phyloP scores from a whole-genome alignment of 2,329 filamentous ascomycete genomes.

The Xylariaceae sp. region DNA sequence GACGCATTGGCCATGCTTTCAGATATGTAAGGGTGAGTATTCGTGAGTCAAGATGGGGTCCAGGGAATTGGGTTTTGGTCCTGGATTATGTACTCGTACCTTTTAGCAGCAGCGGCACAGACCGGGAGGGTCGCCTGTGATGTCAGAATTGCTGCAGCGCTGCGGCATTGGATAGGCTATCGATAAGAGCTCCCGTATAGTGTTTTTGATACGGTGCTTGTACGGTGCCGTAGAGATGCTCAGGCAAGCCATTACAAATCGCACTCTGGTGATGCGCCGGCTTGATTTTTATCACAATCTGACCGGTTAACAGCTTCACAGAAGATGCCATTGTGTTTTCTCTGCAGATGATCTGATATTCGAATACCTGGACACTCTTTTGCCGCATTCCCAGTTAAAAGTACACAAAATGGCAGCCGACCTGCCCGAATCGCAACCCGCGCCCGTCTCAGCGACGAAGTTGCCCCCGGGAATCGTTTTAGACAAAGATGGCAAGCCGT shows the following conservation, averaged over 20 bases:
- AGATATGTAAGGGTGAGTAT: not conserved
- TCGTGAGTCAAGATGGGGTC: not conserved
- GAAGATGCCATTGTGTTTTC: not conserved
- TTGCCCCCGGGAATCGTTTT: slow-evolving; percentile 68
- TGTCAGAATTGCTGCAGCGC: slow-evolving; percentile 7
- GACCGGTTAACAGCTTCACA: not conserved
- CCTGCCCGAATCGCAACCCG: slow-evolving; percentile 30
- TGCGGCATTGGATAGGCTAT: slow-evolving; percentile 23
- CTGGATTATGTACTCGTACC: not conserved
- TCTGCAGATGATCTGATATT: slow-evolving; percentile 12
- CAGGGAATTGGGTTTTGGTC: not conserved
- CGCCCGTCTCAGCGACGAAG: slow-evolving; percentile 40
- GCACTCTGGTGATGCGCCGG: slow-evolving; percentile 14
- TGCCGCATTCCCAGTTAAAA: not conserved
- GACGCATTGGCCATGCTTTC: slow-evolving; percentile 18
- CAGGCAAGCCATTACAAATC: slow-evolving; percentile 25
- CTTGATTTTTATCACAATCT: not conserved
- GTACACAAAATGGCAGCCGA: slow-evolving; percentile 35
- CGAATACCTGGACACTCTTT: not conserved
- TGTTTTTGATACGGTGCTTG: not conserved
- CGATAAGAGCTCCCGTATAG: slow-evolving; percentile 25
- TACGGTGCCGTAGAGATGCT: not conserved
- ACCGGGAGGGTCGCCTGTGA: slow-evolving; percentile 4
- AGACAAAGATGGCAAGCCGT: slow-evolving; percentile 82
- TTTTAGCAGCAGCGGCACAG: not conserved